phyloP scores from a whole-genome alignment of 2,329 filamentous ascomycete species.

The Huntiella bhutanensis region DNA sequence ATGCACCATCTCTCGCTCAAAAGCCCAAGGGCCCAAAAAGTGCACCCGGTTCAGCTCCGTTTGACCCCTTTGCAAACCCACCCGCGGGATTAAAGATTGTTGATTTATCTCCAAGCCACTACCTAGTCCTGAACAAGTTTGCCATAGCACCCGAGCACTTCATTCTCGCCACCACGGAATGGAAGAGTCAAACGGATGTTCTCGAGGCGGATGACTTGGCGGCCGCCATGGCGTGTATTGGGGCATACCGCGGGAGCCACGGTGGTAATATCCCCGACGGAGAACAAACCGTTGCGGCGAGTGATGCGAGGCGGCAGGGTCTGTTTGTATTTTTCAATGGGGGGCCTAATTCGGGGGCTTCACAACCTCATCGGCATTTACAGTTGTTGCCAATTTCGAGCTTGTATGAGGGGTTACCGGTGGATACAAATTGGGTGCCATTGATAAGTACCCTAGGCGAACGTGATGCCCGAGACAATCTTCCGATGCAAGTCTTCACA shows the following conservation, averaged over 20 bases:
- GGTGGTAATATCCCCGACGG: constrained; percentile 12
- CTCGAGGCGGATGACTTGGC: constrained; percentile 42
- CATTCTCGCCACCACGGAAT: constrained; percentile 46
- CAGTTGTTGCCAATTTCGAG: constrained; percentile 48
- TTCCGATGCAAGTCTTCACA: constrained; percentile 29
- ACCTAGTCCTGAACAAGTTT: constrained; percentile 57
- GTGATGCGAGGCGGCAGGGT: constrained; percentile 15
- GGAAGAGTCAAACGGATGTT: constrained; percentile 44
- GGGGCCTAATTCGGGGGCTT: constrained; percentile 48
- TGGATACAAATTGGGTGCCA: constrained; percentile 25
- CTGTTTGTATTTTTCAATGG: constrained; percentile 55
- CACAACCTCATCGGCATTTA: constrained; percentile 52
- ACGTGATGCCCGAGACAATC: constrained; percentile 8
- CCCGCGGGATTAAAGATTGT: constrained; percentile 33
- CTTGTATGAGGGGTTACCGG: constrained; percentile 36
- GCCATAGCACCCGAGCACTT: constrained; percentile 53
- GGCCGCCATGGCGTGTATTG: constrained; percentile 41
- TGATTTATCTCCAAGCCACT: constrained; percentile 33
- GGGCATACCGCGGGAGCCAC: constrained; percentile 27
- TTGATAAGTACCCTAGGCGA: constrained; percentile 24
- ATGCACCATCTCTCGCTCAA: constrained; percentile 46
- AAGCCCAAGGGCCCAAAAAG: constrained; percentile 34
- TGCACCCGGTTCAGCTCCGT: constrained; percentile 17
- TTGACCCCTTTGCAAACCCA: constrained; percentile 45
- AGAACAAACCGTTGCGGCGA: constrained; percentile 2